Conservation (phyloP, 371 early-diverging fungal species). For the Rhizopus delemar region DNA sequence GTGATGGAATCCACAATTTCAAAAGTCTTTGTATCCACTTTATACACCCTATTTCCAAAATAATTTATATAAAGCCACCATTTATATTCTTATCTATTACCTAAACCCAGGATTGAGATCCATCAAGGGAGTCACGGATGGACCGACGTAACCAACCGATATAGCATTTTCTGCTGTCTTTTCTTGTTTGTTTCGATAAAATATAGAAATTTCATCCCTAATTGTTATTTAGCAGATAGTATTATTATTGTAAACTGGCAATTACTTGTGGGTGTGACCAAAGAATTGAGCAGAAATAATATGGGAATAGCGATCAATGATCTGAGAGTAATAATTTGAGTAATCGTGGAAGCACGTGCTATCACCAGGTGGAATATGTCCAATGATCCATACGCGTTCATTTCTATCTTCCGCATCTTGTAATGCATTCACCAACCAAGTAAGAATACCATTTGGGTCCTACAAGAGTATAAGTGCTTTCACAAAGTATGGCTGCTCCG, state of each 20-base stretch:
- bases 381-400: conserved; percentile 62
- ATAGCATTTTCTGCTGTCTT: conserved; percentile 50
- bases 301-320: conserved; percentile 60
- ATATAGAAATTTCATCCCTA: conserved; percentile 57
- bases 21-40: conserved; percentile 56
- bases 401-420: conserved; percentile 56
- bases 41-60: conserved; percentile 38
- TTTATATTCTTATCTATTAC: conserved; percentile 10
- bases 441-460: conserved; percentile 56
- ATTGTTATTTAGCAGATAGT: background rate
- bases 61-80: background rate
- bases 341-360: conserved; percentile 60
- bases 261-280: conserved; percentile 60
- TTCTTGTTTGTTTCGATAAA: conserved; percentile 36
- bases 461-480: conserved; percentile 4
- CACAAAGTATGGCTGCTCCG: background rate
- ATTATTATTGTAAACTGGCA: background rate
- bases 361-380: conserved; percentile 59
- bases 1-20: conserved; percentile 61
- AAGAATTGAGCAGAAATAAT: conserved; percentile 65
- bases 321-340: conserved; percentile 59
- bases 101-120: conserved; percentile 61
- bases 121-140: conserved; percentile 55
- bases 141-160: conserved; percentile 54
- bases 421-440: conserved; percentile 53